Percentiles rank a stretch among this genome's conserved stretches.
Evolutionary conservation across 768 basidiomycete genomes (phyloP).

Genomic region (Amanita polypyramis): DNA sequence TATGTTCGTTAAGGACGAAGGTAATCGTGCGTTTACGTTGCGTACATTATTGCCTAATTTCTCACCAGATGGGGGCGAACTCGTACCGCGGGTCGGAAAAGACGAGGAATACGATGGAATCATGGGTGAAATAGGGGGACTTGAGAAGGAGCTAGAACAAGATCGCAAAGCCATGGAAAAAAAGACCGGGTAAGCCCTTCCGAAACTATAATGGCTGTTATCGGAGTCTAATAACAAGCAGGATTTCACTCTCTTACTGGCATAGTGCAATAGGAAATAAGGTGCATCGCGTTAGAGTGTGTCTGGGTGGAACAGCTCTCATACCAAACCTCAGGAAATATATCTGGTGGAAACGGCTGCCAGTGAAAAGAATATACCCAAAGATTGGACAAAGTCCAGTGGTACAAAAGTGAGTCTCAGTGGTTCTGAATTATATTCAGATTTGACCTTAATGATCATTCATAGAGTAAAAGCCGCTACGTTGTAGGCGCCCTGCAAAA

Average conservation of each 20-base stretch:
- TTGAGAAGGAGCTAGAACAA: constrained; percentile 66
- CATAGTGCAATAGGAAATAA: constrained; percentile 78
- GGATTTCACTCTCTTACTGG: constrained; percentile 26
- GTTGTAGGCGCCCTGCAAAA: constrained; percentile 60
- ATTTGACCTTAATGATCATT: not conserved
- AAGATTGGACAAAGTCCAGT: constrained; percentile 72
- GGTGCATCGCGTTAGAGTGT: constrained; percentile 23
- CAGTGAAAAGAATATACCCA: constrained; percentile 54
- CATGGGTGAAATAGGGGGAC: constrained; percentile 51
- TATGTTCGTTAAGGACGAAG: constrained; percentile 60
- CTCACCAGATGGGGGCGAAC: constrained; percentile 46
- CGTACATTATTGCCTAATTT: not conserved
- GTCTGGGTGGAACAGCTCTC: not conserved
- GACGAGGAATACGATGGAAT: constrained; percentile 80
- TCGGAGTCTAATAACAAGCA: constrained; percentile 10
- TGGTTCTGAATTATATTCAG: not conserved
- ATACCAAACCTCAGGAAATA: constrained; percentile 52
- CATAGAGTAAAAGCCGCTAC: constrained; percentile 67
- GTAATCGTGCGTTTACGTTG: constrained; percentile 23
- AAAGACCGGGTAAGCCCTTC: constrained; percentile 45
- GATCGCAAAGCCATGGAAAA: constrained; percentile 57
- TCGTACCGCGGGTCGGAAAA: constrained; percentile 77
- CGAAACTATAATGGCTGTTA: not conserved
- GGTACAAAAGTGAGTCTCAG: constrained; percentile 58
- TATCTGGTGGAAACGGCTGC: constrained; percentile 74